phyloP scores from a whole-genome alignment of 1,139 yeast genomes.

The Scheffersomyces quercinus region DNA sequence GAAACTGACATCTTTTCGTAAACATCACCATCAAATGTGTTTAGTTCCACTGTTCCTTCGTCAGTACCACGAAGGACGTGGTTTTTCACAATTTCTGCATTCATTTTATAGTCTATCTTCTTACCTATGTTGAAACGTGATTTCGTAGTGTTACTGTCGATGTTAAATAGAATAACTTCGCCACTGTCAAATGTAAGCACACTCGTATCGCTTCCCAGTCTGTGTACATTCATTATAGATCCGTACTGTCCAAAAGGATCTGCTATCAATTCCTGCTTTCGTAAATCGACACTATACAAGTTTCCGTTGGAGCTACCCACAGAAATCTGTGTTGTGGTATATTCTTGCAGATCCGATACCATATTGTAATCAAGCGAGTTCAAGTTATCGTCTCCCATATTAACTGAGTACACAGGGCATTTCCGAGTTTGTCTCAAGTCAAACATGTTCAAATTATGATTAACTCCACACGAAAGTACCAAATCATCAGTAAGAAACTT shows the following conservation, averaged over 20 bases:
- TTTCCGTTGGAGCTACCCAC: constrained; percentile 32
- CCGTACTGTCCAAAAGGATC: constrained; percentile 12
- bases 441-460: constrained; percentile 19
- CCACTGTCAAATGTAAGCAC: constrained; percentile 16
- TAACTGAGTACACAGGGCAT: constrained; percentile 16
- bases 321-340: constrained; percentile 8
- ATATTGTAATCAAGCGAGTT: constrained; percentile 21
- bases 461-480: constrained; percentile 28
- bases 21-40: constrained; percentile 2
- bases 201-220: constrained; percentile 2
- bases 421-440: constrained; percentile 15
- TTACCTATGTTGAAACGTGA: neutral
- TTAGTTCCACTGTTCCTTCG: constrained; percentile 12
- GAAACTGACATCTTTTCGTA: too few relatives aligned
- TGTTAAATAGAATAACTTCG: constrained; percentile 3
- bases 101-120: constrained; percentile 7
- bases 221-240: constrained; percentile 5
- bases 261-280: constrained; percentile 17
- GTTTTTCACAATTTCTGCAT: constrained; percentile 9
- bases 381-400: constrained; percentile 31
- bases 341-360: neutral
- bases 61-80: constrained; percentile 15
- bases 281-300: constrained; percentile 28
- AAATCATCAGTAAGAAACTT: constrained; percentile 14
- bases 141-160: neutral